Conservation (phyloP, 2,329 filamentous ascomycete species). For the Arthroderma sp. region DNA sequence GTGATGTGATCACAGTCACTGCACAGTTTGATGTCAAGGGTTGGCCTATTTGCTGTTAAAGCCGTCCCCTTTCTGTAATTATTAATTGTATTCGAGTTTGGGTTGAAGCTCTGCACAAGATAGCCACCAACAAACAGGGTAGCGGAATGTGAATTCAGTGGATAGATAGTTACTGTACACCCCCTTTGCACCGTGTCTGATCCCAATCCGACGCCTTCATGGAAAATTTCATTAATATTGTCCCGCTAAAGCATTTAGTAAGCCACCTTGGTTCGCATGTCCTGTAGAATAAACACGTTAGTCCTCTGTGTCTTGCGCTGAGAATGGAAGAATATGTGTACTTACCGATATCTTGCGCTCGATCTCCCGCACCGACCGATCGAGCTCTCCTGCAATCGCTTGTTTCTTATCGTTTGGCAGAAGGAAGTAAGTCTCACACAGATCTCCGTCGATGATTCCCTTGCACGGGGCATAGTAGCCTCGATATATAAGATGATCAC, state of each 20-base stretch:
- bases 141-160: neutral
- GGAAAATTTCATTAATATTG: conserved; percentile 5
- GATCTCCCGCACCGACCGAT: conserved; percentile 81
- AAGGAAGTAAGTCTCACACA: conserved; percentile 82
- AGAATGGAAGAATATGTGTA: conserved; percentile 9
- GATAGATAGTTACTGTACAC: neutral
- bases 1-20: too few relatives aligned
- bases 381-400: conserved; percentile 86
- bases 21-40: neutral
- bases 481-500: conserved; percentile 91
- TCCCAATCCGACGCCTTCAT: conserved; percentile 15
- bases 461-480: conserved; percentile 95
- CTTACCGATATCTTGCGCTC: conserved; percentile 80
- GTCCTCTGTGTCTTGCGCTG: neutral
- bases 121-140: neutral
- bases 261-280: conserved; percentile 47
- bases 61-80: neutral
- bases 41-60: neutral
- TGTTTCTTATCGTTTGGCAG: conserved; percentile 81
- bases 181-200: neutral
- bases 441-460: conserved; percentile 89
- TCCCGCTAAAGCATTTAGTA: conserved; percentile 29
- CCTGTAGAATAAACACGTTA: conserved; percentile 27
- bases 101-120: neutral
- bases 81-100: neutral